These are phyloP conservation scores for Ceratocystis huliohia DNA, from an alignment of 2,329 filamentous ascomycete genomes.

Conservation along the genomic window DNA sequence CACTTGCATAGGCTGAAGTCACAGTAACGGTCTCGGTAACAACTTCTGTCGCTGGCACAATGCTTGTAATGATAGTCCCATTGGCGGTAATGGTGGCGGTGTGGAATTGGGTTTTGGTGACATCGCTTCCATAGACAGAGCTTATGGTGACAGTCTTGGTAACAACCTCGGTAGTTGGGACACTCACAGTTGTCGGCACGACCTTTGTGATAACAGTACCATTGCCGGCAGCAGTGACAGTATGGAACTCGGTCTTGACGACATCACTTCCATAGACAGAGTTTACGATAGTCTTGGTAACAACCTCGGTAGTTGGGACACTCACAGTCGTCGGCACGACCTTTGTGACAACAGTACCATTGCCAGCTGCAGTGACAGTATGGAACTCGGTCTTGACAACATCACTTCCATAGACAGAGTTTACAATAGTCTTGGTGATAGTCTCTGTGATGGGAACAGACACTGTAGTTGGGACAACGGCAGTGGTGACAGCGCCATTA, in stretches of 20 bases:
- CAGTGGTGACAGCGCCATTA: not conserved
- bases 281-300: not conserved
- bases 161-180: slow-evolving; percentile 6
- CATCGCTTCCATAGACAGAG: slow-evolving; percentile 1
- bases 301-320: slow-evolving; percentile 7
- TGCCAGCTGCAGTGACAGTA: not conserved
- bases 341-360: slow-evolving; percentile 1
- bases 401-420: not conserved
- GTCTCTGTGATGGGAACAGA: slow-evolving; percentile 2
- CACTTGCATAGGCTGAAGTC: not conserved
- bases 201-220: slow-evolving; percentile 2
- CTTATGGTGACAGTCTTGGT: slow-evolving; percentile 8
- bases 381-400: not conserved
- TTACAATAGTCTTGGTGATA: not conserved
- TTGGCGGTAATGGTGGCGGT: slow-evolving; percentile 1
- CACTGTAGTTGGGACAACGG: slow-evolving; percentile 5
- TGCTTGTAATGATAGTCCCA: slow-evolving; percentile 1
- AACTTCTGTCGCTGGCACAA: not conserved
- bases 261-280: not conserved
- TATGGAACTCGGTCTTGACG: not conserved
- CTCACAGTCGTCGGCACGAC: slow-evolving; percentile 3
- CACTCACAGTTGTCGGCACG: slow-evolving; percentile 3
- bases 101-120: slow-evolving; percentile 2
- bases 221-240: not conserved
- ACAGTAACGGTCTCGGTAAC: not conserved